Percentiles rank a stretch among this genome's conserved stretches.
Evolutionary conservation across 345 rosid genomes (phyloP).

Genomic region (Eucalyptus globulus): DNA sequence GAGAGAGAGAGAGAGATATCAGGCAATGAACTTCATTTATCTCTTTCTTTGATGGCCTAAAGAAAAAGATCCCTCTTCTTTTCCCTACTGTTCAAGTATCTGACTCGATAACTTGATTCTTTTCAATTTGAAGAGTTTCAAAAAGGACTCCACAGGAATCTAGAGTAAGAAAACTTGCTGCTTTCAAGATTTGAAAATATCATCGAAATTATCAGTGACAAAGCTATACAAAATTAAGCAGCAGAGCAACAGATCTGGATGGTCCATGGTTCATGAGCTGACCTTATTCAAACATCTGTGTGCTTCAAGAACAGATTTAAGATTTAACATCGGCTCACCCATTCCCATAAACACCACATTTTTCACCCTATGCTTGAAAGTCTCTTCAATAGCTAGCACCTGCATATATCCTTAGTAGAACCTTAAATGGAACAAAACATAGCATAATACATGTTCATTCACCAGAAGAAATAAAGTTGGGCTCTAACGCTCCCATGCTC

Average conservation of each 20-base stretch:
- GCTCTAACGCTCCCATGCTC: neutral
- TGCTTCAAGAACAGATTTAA: constrained; percentile 86
- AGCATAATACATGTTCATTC: neutral
- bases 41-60: neutral
- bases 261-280: neutral
- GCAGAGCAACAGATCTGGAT: neutral
- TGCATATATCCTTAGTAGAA: neutral
- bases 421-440: neutral
- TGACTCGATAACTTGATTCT: neutral
- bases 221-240: neutral
- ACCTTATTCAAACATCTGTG: constrained; percentile 95
- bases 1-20: neutral
- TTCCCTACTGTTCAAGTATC: neutral
- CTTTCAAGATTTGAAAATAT: neutral
- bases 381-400: constrained; percentile 90
- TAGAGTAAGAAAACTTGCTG: neutral
- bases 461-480: neutral
- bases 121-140: neutral
- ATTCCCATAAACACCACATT: constrained; percentile 98
- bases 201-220: neutral
- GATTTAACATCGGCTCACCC: constrained; percentile 98
- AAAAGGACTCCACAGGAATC: neutral
- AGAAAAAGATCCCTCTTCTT: neutral
- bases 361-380: constrained; percentile 83
- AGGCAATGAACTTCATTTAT: neutral